phyloP scores from a whole-genome alignment of 352 stramenopile genomes.

The Phytophthora sojae region DNA sequence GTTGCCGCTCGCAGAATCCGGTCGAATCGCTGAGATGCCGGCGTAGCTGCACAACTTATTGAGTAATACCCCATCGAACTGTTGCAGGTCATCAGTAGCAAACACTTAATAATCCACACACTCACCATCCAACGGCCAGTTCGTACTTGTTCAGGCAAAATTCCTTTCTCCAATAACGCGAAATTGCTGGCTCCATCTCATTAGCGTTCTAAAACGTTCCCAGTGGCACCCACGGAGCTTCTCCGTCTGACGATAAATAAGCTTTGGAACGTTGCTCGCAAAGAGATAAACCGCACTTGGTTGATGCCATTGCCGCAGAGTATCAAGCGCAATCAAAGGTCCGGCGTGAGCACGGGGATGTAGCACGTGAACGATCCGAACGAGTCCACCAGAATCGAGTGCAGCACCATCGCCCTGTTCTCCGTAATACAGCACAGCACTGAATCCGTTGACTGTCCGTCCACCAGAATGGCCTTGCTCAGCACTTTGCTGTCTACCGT shows the following conservation, averaged over 20 bases:
- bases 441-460: conserved; percentile 71
- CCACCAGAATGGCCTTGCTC: conserved; percentile 78
- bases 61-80: conserved; percentile 12
- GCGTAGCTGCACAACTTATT: conserved; percentile 6
- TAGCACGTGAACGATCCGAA: conserved; percentile 90
- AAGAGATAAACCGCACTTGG: not conserved
- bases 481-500: conserved; percentile 84
- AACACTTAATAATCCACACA: too few species aligned
- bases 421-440: conserved; percentile 88
- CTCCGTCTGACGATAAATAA: conserved; percentile 21
- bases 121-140: not conserved
- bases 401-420: conserved; percentile 78
- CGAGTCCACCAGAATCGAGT: conserved; percentile 77
- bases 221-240: not conserved
- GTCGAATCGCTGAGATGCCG: conserved; percentile 22
- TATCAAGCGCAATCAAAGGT: conserved; percentile 33
- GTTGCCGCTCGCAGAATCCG: conserved; percentile 47
- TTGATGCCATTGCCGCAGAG: not conserved
- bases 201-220: not conserved
- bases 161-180: conserved; percentile 2
- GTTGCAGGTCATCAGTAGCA: not conserved
- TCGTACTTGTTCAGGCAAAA: conserved; percentile 14
- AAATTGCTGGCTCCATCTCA: conserved; percentile 7
- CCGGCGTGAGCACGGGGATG: conserved; percentile 74
- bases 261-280: conserved; percentile 1